Percentiles rank a stretch among this genome's conserved stretches.
phyloP scores from a whole-genome alignment of 306 rosid species.

The Rosa multiflora region DNA sequence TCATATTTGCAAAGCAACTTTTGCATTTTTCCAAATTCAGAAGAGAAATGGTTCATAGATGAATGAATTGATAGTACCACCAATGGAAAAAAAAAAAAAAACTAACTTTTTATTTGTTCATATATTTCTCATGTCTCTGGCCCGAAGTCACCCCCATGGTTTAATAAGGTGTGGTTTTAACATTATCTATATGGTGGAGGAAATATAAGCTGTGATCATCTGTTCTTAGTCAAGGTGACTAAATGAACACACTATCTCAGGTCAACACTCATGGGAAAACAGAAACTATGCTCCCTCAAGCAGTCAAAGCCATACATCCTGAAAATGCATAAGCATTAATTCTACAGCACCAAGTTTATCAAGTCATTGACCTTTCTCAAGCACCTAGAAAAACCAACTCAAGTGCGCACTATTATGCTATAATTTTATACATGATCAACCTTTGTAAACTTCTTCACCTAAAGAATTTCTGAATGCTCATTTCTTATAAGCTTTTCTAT shows the following conservation, averaged over 20 bases:
- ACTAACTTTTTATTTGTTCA: neutral
- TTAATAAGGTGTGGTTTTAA: neutral
- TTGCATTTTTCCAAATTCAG: neutral
- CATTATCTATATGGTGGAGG: neutral
- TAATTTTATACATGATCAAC: neutral
- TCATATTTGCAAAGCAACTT: neutral
- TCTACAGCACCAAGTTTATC: neutral
- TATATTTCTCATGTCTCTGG: neutral
- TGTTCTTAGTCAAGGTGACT: neutral
- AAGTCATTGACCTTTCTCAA: neutral
- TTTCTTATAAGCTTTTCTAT: neutral
- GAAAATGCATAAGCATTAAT: neutral
- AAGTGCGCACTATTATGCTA: neutral
- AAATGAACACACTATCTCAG: neutral
- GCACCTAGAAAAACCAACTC: neutral
- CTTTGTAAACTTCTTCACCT: neutral
- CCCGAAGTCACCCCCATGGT: neutral
- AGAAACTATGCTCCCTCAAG: neutral
- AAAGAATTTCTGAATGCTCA: neutral
- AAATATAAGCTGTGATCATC: neutral
- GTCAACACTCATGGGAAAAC: neutral
- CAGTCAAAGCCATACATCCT: neutral
- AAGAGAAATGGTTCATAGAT: neutral
- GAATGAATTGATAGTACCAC: neutral
- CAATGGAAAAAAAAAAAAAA: neutral